phyloP scores from a whole-genome alignment of 768 basidiomycete genomes.

The Boletus rubescentipes region DNA sequence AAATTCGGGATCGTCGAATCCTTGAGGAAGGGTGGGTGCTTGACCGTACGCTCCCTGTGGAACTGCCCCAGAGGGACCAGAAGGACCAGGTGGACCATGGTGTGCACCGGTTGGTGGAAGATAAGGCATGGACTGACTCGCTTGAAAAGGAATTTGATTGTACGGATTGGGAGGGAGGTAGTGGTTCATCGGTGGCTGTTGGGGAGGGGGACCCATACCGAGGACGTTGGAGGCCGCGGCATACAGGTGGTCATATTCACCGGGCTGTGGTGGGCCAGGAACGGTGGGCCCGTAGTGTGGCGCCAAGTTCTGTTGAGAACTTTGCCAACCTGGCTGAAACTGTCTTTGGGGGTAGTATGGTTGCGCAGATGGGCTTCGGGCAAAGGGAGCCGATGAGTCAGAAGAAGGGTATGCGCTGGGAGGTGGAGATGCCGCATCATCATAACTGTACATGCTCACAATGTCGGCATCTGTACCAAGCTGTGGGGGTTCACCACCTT shows the following conservation, averaged over 20 bases:
- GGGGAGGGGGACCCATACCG: constrained; percentile 65
- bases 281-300: constrained; percentile 20
- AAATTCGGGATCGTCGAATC: constrained; percentile 46
- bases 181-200: constrained; percentile 17
- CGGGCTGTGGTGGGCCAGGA: constrained; percentile 28
- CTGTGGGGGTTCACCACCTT: constrained; percentile 22
- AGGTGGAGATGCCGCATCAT: constrained; percentile 33
- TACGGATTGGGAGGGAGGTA: constrained; percentile 26
- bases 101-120: constrained; percentile 31
- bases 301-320: constrained; percentile 22
- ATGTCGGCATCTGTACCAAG: constrained; percentile 36
- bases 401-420: constrained; percentile 32
- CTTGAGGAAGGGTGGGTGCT: constrained; percentile 30
- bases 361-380: constrained; percentile 21
- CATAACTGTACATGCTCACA: constrained; percentile 38
- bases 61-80: constrained; percentile 16
- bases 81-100: constrained; percentile 18
- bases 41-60: constrained; percentile 18
- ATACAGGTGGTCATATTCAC: constrained; percentile 60
- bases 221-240: constrained; percentile 79
- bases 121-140: constrained; percentile 34
- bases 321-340: constrained; percentile 29
- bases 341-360: constrained; percentile 20
- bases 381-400: constrained; percentile 19
- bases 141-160: constrained; percentile 22